Conservation (phyloP, 305 asterid species). For the Salvia sclarea region DNA sequence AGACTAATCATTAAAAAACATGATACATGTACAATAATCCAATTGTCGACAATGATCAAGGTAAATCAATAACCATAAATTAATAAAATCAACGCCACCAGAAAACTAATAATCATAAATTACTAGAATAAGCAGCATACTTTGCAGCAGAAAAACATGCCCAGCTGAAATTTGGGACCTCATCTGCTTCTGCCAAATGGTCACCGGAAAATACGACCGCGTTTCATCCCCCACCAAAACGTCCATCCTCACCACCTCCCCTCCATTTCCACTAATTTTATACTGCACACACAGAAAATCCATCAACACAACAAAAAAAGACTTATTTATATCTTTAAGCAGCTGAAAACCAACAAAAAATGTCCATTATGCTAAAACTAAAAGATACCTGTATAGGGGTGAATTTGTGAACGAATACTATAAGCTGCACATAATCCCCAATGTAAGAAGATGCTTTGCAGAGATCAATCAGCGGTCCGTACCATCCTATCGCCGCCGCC, state of each 20-base stretch:
- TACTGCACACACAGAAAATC: constrained; percentile 41
- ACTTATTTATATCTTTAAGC: not conserved
- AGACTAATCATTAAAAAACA: too few species aligned
- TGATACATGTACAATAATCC: constrained; percentile 6
- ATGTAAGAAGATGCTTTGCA: constrained; percentile 51
- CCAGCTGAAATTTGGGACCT: constrained; percentile 56
- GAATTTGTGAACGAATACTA: constrained; percentile 62
- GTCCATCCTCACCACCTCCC: constrained; percentile 67
- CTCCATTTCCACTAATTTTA: constrained; percentile 52
- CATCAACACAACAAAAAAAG: not conserved
- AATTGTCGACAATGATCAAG: not conserved
- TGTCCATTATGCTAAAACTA: not conserved
- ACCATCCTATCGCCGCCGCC: constrained; percentile 75
- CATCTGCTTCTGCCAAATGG: constrained; percentile 71
- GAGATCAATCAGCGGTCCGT: constrained; percentile 72
- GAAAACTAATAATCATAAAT: not conserved
- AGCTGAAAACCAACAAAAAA: not conserved
- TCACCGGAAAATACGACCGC: constrained; percentile 64
- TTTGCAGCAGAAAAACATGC: constrained; percentile 62
- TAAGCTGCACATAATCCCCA: constrained; percentile 63
- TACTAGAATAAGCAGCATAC: constrained; percentile 40
- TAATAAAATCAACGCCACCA: not conserved
- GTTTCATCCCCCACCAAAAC: constrained; percentile 73
- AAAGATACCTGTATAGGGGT: constrained; percentile 64
- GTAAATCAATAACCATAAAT: not conserved